Evolutionary conservation across 2,329 filamentous ascomycete genomes (phyloP), one percentile per base, ranked within the genome.

Genomic region (Trichoderma koningii): DNA sequence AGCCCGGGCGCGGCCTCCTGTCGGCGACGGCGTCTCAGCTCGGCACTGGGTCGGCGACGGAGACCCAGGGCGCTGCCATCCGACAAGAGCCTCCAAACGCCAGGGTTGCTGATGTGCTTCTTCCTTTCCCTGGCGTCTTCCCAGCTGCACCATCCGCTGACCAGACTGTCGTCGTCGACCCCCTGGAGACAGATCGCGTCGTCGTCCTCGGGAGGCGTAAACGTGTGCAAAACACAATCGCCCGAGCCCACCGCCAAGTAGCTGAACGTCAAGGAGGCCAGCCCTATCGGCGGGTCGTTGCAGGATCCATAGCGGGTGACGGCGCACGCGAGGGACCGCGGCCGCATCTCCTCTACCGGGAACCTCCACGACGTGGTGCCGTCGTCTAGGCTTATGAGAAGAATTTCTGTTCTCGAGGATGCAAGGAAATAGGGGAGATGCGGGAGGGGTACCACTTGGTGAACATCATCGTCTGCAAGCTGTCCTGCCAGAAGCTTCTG

Each of bases 211-310:
- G 81, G 76, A 0, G 86, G 82, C 0, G 81, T 77, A 70, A 88
- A 90, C 0, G 83, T 88, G 61, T 90, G 87, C 67, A 92, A 78
- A 21, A 91, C 80, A 64, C 88, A 86, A 55, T 88, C 83, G 12
- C 85, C 82, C 0, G 84, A 85, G 21, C 86, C 84, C 4, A 80
- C 77, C 66, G 85, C 83, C 3, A 82, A 81, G 71, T 91, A 92
- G 14, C 83, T 85, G 23, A 92, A 75, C 0, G 85, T 87, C n/a
- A 92, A 79, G 15, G 83, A 87, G 30, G 81, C 80, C 1, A 93
- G 76, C 0, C 87, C 85, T 1, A 82, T 76, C 1, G 81, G 82
- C 15, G 82, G 84, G 83, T 85, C 66, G 77, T 78, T 55, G 80
- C 80, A 64, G 78, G 81, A 51, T 28, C 71, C 67, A 41, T 71